phyloP scores from a whole-genome alignment of 1,139 yeast species.

The Suhomyces taliae region DNA sequence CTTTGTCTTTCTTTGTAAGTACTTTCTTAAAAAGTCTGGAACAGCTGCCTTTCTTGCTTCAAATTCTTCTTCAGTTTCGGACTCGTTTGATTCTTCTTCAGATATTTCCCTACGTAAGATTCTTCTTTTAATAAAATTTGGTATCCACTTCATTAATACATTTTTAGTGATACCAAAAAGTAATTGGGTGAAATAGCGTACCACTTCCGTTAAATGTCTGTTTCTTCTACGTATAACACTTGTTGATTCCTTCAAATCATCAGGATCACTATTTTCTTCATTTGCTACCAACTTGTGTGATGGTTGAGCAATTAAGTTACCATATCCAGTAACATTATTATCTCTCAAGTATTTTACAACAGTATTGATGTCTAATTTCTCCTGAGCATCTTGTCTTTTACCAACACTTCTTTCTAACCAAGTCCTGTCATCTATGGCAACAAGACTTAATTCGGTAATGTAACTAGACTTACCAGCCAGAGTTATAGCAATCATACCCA shows the following conservation, averaged over 20 bases:
- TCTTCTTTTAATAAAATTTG: slow-evolving; percentile 4
- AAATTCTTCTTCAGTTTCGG: slow-evolving; percentile 24
- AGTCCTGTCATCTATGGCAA: slow-evolving; percentile 51
- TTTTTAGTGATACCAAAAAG: slow-evolving; percentile 20
- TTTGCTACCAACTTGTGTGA: slow-evolving; percentile 24
- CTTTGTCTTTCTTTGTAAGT: slow-evolving; percentile 13
- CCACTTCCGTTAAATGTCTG: slow-evolving; percentile 19
- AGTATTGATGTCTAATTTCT: slow-evolving; percentile 3
- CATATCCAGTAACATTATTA: slow-evolving; percentile 29
- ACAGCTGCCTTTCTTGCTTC: slow-evolving; percentile 21
- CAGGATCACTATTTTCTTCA: slow-evolving; percentile 1
- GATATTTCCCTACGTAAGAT: not conserved
- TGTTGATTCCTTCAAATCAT: slow-evolving; percentile 11
- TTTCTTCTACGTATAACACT: slow-evolving; percentile 27
- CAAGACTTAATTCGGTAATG: slow-evolving; percentile 56
- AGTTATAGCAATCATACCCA: slow-evolving; percentile 63
- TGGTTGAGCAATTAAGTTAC: slow-evolving; percentile 33
- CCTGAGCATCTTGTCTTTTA: not conserved
- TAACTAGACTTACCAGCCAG: slow-evolving; percentile 69
- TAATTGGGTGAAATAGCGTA: slow-evolving; percentile 25
- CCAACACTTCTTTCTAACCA: slow-evolving; percentile 50
- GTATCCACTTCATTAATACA: slow-evolving; percentile 9
- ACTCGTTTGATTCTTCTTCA: slow-evolving; percentile 1
- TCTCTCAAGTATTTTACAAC: slow-evolving; percentile 19
- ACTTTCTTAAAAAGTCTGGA: slow-evolving; percentile 28